These are phyloP conservation scores for Exophiala viscosa DNA, from an alignment of 2,329 filamentous ascomycete genomes.

Conservation along the genomic window DNA sequence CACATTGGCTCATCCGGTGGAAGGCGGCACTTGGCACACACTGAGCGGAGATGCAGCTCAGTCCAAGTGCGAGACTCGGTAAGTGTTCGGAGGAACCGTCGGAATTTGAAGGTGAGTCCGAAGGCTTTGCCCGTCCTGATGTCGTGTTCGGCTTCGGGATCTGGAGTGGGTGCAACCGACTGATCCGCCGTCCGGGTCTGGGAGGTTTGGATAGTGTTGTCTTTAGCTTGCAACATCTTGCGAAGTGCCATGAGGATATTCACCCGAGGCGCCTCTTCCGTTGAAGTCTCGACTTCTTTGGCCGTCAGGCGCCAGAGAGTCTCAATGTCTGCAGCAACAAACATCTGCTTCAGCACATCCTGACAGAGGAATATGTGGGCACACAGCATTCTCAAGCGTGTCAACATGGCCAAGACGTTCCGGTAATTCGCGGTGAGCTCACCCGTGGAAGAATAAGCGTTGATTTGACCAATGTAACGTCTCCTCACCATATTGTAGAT, in stretches of 20 bases:
- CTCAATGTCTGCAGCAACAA: conserved; percentile 46
- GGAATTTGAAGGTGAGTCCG: conserved; percentile 19
- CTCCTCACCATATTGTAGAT: conserved; percentile 53
- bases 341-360: conserved; percentile 42
- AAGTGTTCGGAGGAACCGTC: conserved; percentile 20
- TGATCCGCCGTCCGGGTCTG: conserved; percentile 6
- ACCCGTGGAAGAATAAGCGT: conserved; percentile 30
- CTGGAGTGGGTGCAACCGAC: not conserved
- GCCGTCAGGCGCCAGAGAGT: conserved; percentile 37
- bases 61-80: conserved; percentile 11
- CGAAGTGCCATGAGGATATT: conserved; percentile 32
- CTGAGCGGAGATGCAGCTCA: conserved; percentile 28
- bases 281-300: conserved; percentile 20
- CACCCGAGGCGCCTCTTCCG: conserved; percentile 27
- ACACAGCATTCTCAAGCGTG: conserved; percentile 51
- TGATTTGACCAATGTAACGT: conserved; percentile 44
- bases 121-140: conserved; percentile 3
- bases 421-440: conserved; percentile 31
- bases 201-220: conserved; percentile 10
- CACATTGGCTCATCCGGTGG: conserved; percentile 41
- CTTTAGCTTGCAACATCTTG: conserved; percentile 11
- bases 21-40: conserved; percentile 36
- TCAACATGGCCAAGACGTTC: conserved; percentile 46
- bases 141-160: not conserved
- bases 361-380: conserved; percentile 49